Evolutionary conservation across 2,329 filamentous ascomycete species (phyloP), one percentile per base, ranked within the genome.

Genomic region (Aureobasidium sp.): DNA sequence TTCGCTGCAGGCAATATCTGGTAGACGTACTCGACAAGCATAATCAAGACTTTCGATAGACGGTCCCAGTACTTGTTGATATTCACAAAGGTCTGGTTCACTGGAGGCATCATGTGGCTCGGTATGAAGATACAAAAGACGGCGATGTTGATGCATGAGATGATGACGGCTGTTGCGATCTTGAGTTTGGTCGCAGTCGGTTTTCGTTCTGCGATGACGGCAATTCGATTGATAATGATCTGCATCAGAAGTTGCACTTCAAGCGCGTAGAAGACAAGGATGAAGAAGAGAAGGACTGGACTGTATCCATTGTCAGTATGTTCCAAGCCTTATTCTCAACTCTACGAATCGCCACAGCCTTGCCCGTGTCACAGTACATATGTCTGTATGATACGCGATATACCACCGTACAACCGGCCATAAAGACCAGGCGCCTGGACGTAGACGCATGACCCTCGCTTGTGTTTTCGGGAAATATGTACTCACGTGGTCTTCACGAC

Each of bases 1-100:
- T 2, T 20, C n/a, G 15, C 9, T n/a, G 46, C 46, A 20, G 9
- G 1, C n/a, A 8, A 12, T 32, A 24, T n/a, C 4, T 20, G 12
- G 27, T 3, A 32, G 15, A 20, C 47, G 6, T 34, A 50, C 47
- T 76, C 74, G n/a, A 74, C 70, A 17, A 73, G 27, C 5, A 75
- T 70, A 52, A 75, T 75, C 6, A 76, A 64, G 20, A 69, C 71
- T 56, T 76, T 76, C 51, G 74, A 72, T 5, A 70, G 68, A 17
- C 73, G 69, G 47, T 76, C 74, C 74, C 73, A 76, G 34, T 73
- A 70, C 12, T 72, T 67, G 62, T 75, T 76, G 61, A 74, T 67
- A 13, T 66, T 8, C 1, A 71, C 64, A 36, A 74, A 76, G 67
- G 56, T 66, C 4, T 68, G 24, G 24, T 53, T 72, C n/a, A 69